These are phyloP conservation scores for Picea glauca DNA, from an alignment of 75 land plant genomes.

Conservation along the genomic window DNA sequence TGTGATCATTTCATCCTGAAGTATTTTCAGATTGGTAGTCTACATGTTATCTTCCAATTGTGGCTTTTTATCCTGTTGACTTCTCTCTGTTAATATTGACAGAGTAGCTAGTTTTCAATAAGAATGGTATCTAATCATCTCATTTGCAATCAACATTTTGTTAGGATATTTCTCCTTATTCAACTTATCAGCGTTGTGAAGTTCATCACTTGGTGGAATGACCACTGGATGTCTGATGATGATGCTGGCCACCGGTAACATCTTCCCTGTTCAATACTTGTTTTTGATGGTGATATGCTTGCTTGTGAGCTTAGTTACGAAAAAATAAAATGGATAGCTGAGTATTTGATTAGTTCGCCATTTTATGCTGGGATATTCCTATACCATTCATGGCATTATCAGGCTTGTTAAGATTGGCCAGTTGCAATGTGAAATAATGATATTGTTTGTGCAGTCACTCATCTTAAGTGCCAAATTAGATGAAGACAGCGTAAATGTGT, in stretches of 20 bases:
- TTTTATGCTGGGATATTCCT: too few relatives aligned
- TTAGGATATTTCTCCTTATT: constrained; percentile 80
- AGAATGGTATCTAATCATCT: neutral
- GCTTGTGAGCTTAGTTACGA: neutral
- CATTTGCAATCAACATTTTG: constrained; percentile 8
- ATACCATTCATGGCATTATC: too few relatives aligned
- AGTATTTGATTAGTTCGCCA: too few relatives aligned
- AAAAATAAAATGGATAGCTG: too few relatives aligned
- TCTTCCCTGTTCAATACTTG: neutral
- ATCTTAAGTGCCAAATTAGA: too few relatives aligned
- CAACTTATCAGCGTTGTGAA: constrained; percentile 86
- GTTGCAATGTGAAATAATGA: too few relatives aligned
- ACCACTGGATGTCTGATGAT: constrained; percentile 65
- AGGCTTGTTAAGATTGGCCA: too few relatives aligned
- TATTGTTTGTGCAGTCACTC: too few relatives aligned
- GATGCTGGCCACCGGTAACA: constrained; percentile 58
- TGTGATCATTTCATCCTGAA: neutral
- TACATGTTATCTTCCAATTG: neutral
- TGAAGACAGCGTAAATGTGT: too few relatives aligned
- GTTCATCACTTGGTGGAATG: constrained; percentile 84
- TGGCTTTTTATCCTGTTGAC: neutral
- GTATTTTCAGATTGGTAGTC: neutral
- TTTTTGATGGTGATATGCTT: neutral
- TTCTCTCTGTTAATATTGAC: neutral
- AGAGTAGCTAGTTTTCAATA: neutral